These are phyloP conservation scores for Glebionis coronaria DNA, from an alignment of 129 eudicot genomes.

Conservation along the genomic window DNA sequence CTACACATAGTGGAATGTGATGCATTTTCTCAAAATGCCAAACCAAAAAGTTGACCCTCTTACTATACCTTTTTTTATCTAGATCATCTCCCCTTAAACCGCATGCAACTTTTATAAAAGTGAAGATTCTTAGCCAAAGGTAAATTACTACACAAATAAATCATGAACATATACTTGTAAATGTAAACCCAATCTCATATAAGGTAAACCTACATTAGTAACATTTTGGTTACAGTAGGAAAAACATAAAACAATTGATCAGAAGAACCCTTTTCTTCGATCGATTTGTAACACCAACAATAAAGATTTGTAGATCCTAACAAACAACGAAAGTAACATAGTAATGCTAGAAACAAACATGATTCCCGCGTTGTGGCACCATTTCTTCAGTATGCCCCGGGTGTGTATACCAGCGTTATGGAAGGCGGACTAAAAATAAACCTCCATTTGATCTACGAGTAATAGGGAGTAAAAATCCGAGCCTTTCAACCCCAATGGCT, in stretches of 20 bases:
- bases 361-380: slow-evolving; percentile 18
- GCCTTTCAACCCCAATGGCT: slow-evolving; percentile 39
- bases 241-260: slow-evolving; percentile 22
- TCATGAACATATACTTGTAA: too few species aligned
- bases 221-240: slow-evolving; percentile 42
- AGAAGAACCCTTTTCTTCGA: slow-evolving; percentile 14
- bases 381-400: slow-evolving; percentile 24
- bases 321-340: slow-evolving; percentile 27
- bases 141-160: background rate
- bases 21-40: slow-evolving; percentile 24
- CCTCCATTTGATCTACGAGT: slow-evolving; percentile 46
- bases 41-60: slow-evolving; percentile 23
- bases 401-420: slow-evolving; percentile 31
- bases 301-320: slow-evolving; percentile 15
- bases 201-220: slow-evolving; percentile 31
- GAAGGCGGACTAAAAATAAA: slow-evolving; percentile 55
- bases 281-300: slow-evolving; percentile 23
- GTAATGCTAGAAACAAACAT: slow-evolving; percentile 11
- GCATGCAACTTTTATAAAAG: slow-evolving; percentile 40
- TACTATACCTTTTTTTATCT: slow-evolving; percentile 16
- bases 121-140: slow-evolving; percentile 19
- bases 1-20: slow-evolving; percentile 16
- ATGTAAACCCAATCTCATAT: background rate
- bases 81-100: slow-evolving; percentile 9
- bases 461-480: slow-evolving; percentile 32